Evolutionary conservation across 2,329 filamentous ascomycete species (phyloP), one percentile per base, ranked within the genome.

Genomic region (Coleophoma eucalyptorum): DNA sequence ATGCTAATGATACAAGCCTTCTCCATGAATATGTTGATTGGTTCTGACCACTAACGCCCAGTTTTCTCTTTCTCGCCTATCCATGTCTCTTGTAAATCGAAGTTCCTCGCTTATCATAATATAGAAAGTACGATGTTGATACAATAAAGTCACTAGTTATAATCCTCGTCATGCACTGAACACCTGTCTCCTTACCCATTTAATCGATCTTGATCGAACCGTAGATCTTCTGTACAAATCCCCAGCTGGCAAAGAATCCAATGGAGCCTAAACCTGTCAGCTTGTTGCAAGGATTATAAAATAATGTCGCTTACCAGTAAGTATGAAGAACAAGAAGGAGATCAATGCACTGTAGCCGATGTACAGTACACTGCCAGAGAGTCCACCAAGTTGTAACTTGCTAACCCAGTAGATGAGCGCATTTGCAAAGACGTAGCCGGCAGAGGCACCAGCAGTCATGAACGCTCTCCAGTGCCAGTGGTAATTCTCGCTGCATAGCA

Each of bases 401-500:
- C 89, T 92, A 34, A 91, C 74, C 81, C 94, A 94, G 72, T 97
- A 97, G 48, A 97, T 78, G 59, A 99, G 71, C 48, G 91, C 92
- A 69, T 96, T 95, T 37, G 88, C 73, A 69, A 97, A 97, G 43
- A 99, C 91, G 67, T 97, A 99, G 13, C 82, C 81, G 1, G 92
- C 92, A 48, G 88, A 95, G 65, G 91, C 93, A 52, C 94, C 94
- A 1, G 91, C 91, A 2, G 90, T 93, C 53, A 90, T 80, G 74
- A 99, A 99, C 5, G 91, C 86, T 48, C 94, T 84, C 94, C 94
- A 99, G 63, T 97, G 94, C 94, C 94, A 99, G 69, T 96, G 89
- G 72, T 99, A 99, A 72, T 99, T 94, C 73, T 99, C 94, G 0
- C 90, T 86, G 66, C 93, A 97, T 13, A 99, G 83, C 60, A 99